Base-by-base conservation (phyloP, 352 stramenopile species). In the Globisporangium apiculatum region DNA sequence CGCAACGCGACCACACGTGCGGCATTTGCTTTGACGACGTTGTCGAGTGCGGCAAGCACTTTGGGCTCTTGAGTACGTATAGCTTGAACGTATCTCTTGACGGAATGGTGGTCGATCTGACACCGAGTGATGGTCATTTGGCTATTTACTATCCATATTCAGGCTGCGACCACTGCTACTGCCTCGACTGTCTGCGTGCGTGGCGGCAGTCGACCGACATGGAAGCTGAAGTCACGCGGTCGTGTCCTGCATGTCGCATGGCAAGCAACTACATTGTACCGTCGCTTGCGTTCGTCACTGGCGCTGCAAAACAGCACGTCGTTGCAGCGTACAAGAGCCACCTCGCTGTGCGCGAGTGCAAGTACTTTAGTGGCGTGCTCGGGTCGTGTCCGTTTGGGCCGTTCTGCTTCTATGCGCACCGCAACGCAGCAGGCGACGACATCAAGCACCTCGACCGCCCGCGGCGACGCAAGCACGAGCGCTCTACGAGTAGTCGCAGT, bases 11-110 rank as follows among this genome's bases (percentile, higher is more conserved):
- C 53, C 83, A 75, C 45, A 89, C 74, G 31, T 91, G 82, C 50
- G 82, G 82, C n/a, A 84, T 91, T 37, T 91, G 82, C 71, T 89
- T 91, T 55, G 82, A 91, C 55, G 82, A 91, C 55, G 82, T 91
- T 41, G 79, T 91, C 24, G 66, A 89, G 54, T 75, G 65, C 9
- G 79, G 79, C 61, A 91, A 91, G 61, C 66, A 88, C 52, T 91
- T 91, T 71, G 82, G 82, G 0, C 71, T 91, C n/a, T 51, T 91
- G 35, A 77, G 81, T 90, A 67, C 57, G 75, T 72, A 31, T 31
- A 3, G 24, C 24, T 31, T 31, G 24, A 3, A 31, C 24, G 24
- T 31, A 31, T 31, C 2, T 31, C 24, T 31, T 31, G 24, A 31
- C 24, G 24, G 2, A 31, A 31, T 3, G 24, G 3, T 31, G 24